Conservation (phyloP, 306 rosid genomes). For the Quercus wislizeni region DNA sequence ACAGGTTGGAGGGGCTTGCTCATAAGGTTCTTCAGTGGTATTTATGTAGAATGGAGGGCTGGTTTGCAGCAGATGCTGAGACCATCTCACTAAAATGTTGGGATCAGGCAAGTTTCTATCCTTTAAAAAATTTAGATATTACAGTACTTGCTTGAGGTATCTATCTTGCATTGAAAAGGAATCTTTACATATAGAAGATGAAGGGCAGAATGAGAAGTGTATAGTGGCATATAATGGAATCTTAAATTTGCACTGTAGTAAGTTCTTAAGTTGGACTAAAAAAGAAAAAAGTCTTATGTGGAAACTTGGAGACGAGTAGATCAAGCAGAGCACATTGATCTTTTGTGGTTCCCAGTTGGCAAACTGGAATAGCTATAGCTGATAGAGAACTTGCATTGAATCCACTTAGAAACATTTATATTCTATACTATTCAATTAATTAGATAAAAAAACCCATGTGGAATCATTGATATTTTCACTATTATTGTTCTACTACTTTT, state of each 20-base stretch:
- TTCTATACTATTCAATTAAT: no score
- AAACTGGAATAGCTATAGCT: neutral
- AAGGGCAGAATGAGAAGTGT: neutral
- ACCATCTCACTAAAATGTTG: slow-evolving; percentile 84
- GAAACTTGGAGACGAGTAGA: neutral
- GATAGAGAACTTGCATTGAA: no score
- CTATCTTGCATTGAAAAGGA: neutral
- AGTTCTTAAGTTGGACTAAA: neutral
- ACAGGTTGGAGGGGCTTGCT: slow-evolving; percentile 87
- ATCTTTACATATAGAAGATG: neutral
- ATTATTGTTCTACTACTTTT: neutral
- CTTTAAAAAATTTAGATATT: neutral
- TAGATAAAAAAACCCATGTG: no score
- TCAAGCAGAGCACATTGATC: neutral
- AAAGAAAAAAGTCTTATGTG: neutral
- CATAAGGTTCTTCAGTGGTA: slow-evolving; percentile 98
- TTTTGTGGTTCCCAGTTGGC: neutral
- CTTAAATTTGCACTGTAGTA: neutral
- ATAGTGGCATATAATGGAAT: neutral
- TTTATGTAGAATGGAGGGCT: slow-evolving; percentile 97
- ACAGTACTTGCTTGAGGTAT: neutral
- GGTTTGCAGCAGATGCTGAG: slow-evolving; percentile 98
- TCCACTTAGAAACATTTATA: no score
- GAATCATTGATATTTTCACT: no score
- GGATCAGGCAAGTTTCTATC: slow-evolving; percentile 73